Evolutionary conservation across 1,284 basidiomycete genomes (phyloP).

Genomic region (Chalciporus piperatoides): DNA sequence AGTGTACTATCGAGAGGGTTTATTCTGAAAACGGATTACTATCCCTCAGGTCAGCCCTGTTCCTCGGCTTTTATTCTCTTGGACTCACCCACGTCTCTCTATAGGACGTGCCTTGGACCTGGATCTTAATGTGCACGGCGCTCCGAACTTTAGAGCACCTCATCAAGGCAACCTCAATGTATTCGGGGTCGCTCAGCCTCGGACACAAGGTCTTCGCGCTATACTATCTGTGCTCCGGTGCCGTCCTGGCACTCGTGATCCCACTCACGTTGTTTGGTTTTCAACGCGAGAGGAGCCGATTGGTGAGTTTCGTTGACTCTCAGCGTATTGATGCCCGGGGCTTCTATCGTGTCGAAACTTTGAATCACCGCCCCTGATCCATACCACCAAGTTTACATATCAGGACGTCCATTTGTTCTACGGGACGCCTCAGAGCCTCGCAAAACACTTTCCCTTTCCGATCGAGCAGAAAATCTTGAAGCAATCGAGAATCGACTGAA

Average conservation of each 20-base stretch:
- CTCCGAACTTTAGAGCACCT: conserved; percentile 91
- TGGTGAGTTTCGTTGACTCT: conserved; percentile 41
- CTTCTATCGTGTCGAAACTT: neutral
- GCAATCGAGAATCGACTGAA: conserved; percentile 92
- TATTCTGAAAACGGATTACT: conserved; percentile 92
- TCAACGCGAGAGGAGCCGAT: conserved; percentile 83
- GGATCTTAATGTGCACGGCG: conserved; percentile 91
- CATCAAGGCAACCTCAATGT: conserved; percentile 78
- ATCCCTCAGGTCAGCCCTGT: conserved; percentile 65
- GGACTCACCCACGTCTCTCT: conserved; percentile 3
- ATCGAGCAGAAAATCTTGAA: conserved; percentile 93
- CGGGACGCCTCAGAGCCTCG: conserved; percentile 87
- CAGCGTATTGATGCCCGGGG: neutral
- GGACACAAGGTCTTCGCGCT: conserved; percentile 87
- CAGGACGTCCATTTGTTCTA: conserved; percentile 93
- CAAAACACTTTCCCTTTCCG: conserved; percentile 78
- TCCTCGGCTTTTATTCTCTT: neutral
- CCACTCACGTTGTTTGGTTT: conserved; percentile 79
- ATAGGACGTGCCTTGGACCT: conserved; percentile 83
- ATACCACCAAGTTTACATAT: conserved; percentile 70
- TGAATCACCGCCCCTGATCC: conserved; percentile 1
- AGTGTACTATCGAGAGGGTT: conserved; percentile 89
- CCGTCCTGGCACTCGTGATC: conserved; percentile 58
- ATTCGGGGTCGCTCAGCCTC: conserved; percentile 93
- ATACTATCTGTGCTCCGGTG: conserved; percentile 87